Evolutionary conservation across 495 filamentous ascomycete genomes (phyloP), one percentile per base, ranked within the genome.

Genomic region (Saxophila tyrrhenica): DNA sequence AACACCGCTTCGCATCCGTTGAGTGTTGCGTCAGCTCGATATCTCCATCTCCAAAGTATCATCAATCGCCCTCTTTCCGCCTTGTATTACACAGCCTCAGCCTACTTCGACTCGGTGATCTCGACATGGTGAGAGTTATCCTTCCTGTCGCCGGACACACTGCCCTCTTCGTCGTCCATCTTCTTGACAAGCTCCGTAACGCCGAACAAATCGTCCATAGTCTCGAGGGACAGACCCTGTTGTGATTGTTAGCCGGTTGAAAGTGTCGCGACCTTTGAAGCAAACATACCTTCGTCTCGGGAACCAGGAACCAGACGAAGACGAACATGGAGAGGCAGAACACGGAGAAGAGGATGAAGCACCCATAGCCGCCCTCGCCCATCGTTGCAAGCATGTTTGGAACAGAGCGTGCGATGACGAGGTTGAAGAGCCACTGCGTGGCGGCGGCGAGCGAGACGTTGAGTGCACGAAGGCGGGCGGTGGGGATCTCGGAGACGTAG

Each of bases 401-500:
- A 19, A 62, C 63, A 8, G 63, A 58, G 11, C 62, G 47, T 16
- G 68, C 66, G 25, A 70, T 61, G 13, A 70, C 65, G 21, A 70
- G 63, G 43, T 70, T 69, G 57, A 70, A 70, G 24, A 69, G 58
- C 68, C 68, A 70, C 48, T 70, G 67, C 24, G 66, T 69, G 9
- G 67, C 64, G 0, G 67, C 66, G 1, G 59, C 67, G 42, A 70
- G 54, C 13, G 59, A 55, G 3, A 70, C 66, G 44, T 67, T 67
- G 39, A 64, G 48, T 21, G 22, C 45, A 32, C 67, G 39, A 2
- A 70, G 51, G 1, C 67, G 54, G 1, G 59, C 57, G 0, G 66
- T 60, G 16, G 65, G 63, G 48, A 69, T 69, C 52, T 70, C 67
- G 15, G 52, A 58, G 35, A 67, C 60, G 42, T 69, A 69, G 48